A percentile compares a stretch with the other conserved stretches of the same genome.
Evolutionary conservation across 768 basidiomycete species (phyloP).

Genomic region (Mycena belliarum): DNA sequence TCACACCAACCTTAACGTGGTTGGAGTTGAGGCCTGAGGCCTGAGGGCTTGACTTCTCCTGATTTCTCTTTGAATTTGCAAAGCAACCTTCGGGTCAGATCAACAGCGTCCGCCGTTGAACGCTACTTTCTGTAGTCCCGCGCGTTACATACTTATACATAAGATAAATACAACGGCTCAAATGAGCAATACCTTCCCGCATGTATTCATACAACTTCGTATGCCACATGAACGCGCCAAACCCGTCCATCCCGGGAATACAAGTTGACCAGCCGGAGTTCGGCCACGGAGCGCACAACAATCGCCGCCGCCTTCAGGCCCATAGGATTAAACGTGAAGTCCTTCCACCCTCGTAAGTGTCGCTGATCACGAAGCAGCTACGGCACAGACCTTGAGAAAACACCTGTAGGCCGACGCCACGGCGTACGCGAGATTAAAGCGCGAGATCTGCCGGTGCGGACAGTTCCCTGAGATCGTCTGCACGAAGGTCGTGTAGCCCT

Average conservation of each 20-base stretch:
- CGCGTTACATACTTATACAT: not conserved
- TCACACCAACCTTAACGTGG: too few species aligned
- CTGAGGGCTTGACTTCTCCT: too few species aligned
- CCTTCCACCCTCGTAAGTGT: not conserved
- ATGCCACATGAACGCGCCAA: slow-evolving; percentile 22
- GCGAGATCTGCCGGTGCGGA: slow-evolving; percentile 13
- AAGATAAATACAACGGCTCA: not conserved
- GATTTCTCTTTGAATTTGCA: too few species aligned
- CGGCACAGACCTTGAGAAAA: slow-evolving; percentile 13
- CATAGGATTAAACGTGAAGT: slow-evolving; percentile 16
- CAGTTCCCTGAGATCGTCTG: slow-evolving; percentile 19
- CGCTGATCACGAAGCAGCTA: not conserved
- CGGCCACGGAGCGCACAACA: slow-evolving; percentile 17
- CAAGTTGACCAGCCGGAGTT: slow-evolving; percentile 21
- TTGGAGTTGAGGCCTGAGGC: too few species aligned
- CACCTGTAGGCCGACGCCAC: slow-evolving; percentile 16
- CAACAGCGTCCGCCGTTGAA: too few species aligned
- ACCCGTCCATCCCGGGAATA: slow-evolving; percentile 19
- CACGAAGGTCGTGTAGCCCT: slow-evolving; percentile 19
- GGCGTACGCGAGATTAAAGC: slow-evolving; percentile 21
- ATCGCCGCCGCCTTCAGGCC: slow-evolving; percentile 20
- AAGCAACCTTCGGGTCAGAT: too few species aligned
- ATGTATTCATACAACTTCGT: slow-evolving; percentile 9
- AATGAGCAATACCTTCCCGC: too few species aligned
- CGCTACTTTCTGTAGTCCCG: too few species aligned